phyloP scores from a whole-genome alignment of 805 yeast genomes.

The Yarrowia bubula region DNA sequence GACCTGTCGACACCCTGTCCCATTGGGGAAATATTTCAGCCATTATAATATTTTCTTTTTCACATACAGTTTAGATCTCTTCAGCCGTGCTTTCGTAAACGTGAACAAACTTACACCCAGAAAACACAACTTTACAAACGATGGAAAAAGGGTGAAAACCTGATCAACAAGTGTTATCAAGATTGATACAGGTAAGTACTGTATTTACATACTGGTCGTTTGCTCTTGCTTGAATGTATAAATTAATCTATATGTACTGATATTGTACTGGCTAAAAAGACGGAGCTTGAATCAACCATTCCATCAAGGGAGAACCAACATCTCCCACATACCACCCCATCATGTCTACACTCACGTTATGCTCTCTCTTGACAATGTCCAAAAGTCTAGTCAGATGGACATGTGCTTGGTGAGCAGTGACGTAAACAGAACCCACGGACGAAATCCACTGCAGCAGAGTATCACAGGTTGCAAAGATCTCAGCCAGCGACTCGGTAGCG shows the following conservation, averaged over 20 bases:
- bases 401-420: slow-evolving; percentile 7
- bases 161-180: too few relatives aligned
- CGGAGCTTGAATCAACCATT: slow-evolving; percentile 22
- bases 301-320: slow-evolving; percentile 6
- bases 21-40: not conserved
- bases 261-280: not conserved
- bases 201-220: too few relatives aligned
- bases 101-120: too few relatives aligned
- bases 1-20: too few relatives aligned
- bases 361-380: slow-evolving; percentile 8
- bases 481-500: slow-evolving; percentile 2
- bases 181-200: too few relatives aligned
- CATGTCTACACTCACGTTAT: slow-evolving; percentile 10
- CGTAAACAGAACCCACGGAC: slow-evolving; percentile 5
- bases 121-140: too few relatives aligned
- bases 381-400: not conserved
- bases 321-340: slow-evolving; percentile 8
- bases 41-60: not conserved
- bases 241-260: not conserved
- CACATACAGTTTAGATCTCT: not conserved
- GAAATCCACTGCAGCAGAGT: slow-evolving; percentile 4
- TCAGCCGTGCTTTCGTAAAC: not conserved
- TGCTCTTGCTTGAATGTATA: not conserved
- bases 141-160: too few relatives aligned
- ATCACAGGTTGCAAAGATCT: slow-evolving; percentile 8